A percentile compares a stretch with the other conserved stretches of the same genome.
Conservation (phyloP, 768 basidiomycete species). For the Lactarius evosmus region DNA sequence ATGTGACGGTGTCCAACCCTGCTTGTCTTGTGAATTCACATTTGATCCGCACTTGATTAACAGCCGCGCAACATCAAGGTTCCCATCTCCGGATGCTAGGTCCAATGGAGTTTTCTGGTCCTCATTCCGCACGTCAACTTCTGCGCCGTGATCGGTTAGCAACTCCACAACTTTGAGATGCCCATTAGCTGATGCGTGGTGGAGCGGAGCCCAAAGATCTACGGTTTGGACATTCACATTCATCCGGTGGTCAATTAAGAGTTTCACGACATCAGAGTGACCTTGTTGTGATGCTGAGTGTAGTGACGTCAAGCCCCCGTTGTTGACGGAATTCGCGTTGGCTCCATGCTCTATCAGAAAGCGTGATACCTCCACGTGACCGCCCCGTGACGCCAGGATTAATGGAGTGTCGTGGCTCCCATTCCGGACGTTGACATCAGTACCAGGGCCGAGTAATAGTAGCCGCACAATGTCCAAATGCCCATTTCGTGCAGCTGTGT, state of each 20-base stretch:
- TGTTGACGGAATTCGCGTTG: not conserved
- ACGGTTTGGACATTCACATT: not conserved
- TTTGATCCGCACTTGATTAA: not conserved
- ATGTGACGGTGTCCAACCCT: not conserved
- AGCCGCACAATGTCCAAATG: not conserved
- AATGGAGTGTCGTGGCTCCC: not conserved
- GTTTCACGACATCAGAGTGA: not conserved
- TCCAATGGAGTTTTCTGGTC: not conserved
- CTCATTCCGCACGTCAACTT: not conserved
- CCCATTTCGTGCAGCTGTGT: not conserved
- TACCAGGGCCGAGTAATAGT: not conserved
- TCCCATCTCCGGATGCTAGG: not conserved
- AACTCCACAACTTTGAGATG: not conserved
- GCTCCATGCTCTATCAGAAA: not conserved
- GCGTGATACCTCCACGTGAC: not conserved
- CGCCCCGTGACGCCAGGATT: not conserved
- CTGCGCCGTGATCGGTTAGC: not conserved
- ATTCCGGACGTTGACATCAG: not conserved
- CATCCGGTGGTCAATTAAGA: not conserved
- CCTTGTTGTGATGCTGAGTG: not conserved
- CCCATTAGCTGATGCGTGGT: not conserved
- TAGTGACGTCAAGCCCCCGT: not conserved
- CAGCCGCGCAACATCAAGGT: not conserved
- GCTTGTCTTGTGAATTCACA: not conserved
- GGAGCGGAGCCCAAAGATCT: not conserved